Evolutionary conservation across 139 green algal species (phyloP), one percentile per base, ranked within the genome.

Genomic region (Picochlorum sp.): DNA sequence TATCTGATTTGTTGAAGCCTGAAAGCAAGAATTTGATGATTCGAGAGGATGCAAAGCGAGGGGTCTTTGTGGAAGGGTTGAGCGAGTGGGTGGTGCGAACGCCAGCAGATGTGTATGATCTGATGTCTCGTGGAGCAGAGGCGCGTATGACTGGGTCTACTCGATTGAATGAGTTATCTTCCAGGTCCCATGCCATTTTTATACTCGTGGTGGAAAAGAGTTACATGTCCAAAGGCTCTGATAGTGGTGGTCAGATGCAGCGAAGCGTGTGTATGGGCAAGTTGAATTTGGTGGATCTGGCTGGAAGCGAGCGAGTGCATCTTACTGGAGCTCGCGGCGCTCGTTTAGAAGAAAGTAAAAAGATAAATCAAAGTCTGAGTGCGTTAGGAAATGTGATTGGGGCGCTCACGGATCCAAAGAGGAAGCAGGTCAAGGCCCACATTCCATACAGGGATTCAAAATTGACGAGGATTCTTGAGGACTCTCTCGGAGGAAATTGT

Each of bases 211-310:
- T 95, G 21, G 92, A 98, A 68, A 92, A 95, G 76, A 91, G 82
- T 6, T 73, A 57, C 13, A 64, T 6, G 30, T 21, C 23, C 44
- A 28, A 63, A 41, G 6, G 65, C 47, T 10, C 9, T 30, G 59
- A 18, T 26, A 57, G 59, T 14, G 6, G 24, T 55, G 18, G n/a
- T 10, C 18, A 55, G n/a, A 55, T 71, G 56, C 54, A 63, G 18
- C 62, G 66, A 30, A 72, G 34, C 21, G 71, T 78, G 13, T 74
- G 87, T 66, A 88, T 97, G 21, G 92, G 92, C 57, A 98, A 98
- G 81, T 81, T 98, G 2, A 97, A 97, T 77, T 85, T 98, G 66
- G 92, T 98, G 37, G 92, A 98, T 73, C 75, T 98, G 67, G 92
- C 92, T 15, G 92, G 92, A 30, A 88, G 71, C 50, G 92, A 98